These are phyloP conservation scores for Rosa chinensis DNA, from an alignment of 306 rosid genomes.

Conservation along the genomic window DNA sequence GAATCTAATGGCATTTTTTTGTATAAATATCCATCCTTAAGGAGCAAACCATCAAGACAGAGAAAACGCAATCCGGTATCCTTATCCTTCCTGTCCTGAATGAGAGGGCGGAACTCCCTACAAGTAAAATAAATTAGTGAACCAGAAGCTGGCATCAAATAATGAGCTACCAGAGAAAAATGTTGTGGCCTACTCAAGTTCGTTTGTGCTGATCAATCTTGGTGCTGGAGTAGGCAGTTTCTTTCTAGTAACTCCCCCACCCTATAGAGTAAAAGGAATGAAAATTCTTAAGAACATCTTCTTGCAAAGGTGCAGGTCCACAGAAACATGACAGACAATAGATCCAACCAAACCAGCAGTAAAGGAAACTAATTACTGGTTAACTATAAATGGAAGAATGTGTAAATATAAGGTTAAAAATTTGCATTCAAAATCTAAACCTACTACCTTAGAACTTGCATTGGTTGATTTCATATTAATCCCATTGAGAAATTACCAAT, in stretches of 20 bases:
- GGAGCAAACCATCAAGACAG: constrained; percentile 74
- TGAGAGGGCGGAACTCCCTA: constrained; percentile 94
- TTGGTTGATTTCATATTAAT: neutral
- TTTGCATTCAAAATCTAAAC: neutral
- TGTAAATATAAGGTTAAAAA: neutral
- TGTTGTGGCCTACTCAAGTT: constrained; percentile 72
- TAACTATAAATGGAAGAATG: neutral
- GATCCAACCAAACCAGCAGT: neutral
- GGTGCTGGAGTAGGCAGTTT: constrained; percentile 65
- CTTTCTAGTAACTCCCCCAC: constrained; percentile 73
- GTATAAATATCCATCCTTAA: constrained; percentile 84
- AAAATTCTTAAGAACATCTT: neutral
- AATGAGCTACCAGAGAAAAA: constrained; percentile 1
- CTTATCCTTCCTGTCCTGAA: constrained; percentile 64
- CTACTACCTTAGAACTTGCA: neutral
- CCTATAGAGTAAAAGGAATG: constrained; percentile 46
- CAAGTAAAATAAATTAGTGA: constrained; percentile 16
- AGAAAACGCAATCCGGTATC: constrained; percentile 66
- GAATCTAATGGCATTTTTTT: constrained; percentile 83
- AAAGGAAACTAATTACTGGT: neutral
- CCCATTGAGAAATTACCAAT: neutral
- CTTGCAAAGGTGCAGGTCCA: neutral
- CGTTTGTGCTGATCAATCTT: constrained; percentile 81
- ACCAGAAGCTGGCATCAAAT: constrained; percentile 9
- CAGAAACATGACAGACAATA: constrained; percentile 1